Evolutionary conservation across 192 early-diverging fungal species (phyloP).

Genomic region (Backusella australiensis): DNA sequence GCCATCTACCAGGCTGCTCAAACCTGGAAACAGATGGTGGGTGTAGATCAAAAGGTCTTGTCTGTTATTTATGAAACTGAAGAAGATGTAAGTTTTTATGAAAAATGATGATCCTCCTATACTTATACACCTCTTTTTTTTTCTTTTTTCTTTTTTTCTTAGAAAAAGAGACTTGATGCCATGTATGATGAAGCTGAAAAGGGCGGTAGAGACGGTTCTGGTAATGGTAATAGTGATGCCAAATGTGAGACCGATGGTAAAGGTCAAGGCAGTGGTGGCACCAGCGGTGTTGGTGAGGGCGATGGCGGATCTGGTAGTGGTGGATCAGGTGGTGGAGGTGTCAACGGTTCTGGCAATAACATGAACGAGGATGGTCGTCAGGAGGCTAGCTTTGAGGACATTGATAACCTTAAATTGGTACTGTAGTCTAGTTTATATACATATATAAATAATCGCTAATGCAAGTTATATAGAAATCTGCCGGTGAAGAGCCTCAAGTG

Average conservation of each 20-base stretch:
- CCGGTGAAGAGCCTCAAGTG: slow-evolving; percentile 23
- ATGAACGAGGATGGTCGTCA: slow-evolving; percentile 48
- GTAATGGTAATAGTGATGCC: background rate
- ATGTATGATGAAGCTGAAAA: background rate
- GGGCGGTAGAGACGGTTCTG: background rate
- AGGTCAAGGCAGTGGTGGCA: slow-evolving; percentile 34
- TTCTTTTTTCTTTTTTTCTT: background rate
- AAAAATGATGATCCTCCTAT: background rate
- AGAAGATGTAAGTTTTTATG: slow-evolving; percentile 27
- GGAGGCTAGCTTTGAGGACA: slow-evolving; percentile 58
- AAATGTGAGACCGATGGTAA: slow-evolving; percentile 21
- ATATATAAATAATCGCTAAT: background rate
- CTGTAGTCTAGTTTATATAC: background rate
- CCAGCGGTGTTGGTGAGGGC: slow-evolving; percentile 42
- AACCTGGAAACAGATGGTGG: slow-evolving; percentile 63
- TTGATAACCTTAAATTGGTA: slow-evolving; percentile 52
- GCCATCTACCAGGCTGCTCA: slow-evolving; percentile 51
- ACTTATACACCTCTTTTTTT: background rate
- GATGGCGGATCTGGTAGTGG: slow-evolving; percentile 44
- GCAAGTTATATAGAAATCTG: slow-evolving; percentile 26
- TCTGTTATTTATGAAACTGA: slow-evolving; percentile 55
- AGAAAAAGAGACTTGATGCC: background rate
- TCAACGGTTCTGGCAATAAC: slow-evolving; percentile 29
- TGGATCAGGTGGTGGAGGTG: slow-evolving; percentile 38
- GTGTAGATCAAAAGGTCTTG: slow-evolving; percentile 50